These are phyloP conservation scores for Climacium dendroides DNA, from an alignment of 225 moss, liverwort and hornwort genomes.

Conservation along the genomic window DNA sequence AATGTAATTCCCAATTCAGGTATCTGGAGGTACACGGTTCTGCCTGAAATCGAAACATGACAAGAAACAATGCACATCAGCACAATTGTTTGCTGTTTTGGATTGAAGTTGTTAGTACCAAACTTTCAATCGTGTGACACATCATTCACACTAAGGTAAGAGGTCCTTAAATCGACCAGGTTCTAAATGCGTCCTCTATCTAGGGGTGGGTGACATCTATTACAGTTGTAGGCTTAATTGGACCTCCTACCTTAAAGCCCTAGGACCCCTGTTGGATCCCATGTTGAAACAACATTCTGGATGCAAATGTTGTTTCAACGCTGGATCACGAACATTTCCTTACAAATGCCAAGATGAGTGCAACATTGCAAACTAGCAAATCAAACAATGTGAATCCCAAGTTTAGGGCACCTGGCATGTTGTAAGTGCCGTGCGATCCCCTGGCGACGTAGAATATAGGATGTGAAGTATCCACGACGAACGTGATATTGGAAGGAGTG, in stretches of 20 bases:
- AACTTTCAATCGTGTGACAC: not conserved
- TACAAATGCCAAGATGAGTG: not conserved
- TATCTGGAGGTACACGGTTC: constrained; percentile 2
- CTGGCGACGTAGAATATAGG: constrained; percentile 1
- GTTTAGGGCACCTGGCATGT: not conserved
- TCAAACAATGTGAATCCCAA: not conserved
- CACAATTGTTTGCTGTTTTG: not conserved
- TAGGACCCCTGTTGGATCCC: not conserved
- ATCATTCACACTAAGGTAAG: not conserved
- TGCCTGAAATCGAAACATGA: not conserved
- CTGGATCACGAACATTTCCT: not conserved
- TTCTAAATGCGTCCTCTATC: no score
- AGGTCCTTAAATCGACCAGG: no score
- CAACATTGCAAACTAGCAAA: not conserved
- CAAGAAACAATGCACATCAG: not conserved
- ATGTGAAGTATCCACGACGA: not conserved
- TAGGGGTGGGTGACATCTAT: no score
- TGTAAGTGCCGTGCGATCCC: constrained; percentile 11
- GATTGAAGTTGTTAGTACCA: not conserved
- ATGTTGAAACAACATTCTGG: not conserved
- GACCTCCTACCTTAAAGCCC: no score
- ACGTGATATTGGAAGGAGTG: not conserved
- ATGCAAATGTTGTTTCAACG: not conserved
- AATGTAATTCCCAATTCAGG: not conserved
- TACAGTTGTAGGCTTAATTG: no score